These are phyloP conservation scores for Laetiporus sulphureus DNA, from an alignment of 1,284 basidiomycete genomes.

Conservation along the genomic window DNA sequence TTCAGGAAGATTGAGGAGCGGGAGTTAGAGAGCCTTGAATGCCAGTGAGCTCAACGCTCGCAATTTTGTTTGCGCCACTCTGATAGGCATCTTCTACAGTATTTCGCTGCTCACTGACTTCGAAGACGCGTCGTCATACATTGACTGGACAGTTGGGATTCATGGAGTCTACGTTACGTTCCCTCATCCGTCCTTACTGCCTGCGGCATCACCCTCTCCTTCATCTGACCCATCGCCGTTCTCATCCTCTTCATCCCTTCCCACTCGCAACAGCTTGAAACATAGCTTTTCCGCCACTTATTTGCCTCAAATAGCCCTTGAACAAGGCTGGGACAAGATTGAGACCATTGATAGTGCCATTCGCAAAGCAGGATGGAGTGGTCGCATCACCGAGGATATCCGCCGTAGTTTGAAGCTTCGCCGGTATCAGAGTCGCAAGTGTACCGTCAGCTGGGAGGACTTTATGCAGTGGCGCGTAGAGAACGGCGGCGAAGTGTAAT, in stretches of 20 bases:
- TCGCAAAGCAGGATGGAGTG: conserved; percentile 86
- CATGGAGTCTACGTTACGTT: conserved; percentile 93
- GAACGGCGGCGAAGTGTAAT: conserved; percentile 32
- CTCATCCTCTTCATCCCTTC: conserved; percentile 55
- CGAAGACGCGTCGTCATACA: conserved; percentile 77
- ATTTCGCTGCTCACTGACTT: conserved; percentile 92
- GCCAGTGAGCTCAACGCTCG: conserved; percentile 52
- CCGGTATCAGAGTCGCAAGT: conserved; percentile 82
- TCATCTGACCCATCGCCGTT: conserved; percentile 61
- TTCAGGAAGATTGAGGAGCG: conserved; percentile 67
- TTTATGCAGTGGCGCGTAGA: conserved; percentile 67
- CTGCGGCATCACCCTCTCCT: conserved; percentile 38
- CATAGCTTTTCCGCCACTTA: conserved; percentile 83
- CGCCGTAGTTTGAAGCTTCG: conserved; percentile 72
- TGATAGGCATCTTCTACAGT: conserved; percentile 33
- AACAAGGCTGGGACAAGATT: conserved; percentile 90
- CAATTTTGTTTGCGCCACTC: conserved; percentile 1
- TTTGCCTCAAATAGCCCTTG: conserved; percentile 88
- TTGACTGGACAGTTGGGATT: conserved; percentile 88
- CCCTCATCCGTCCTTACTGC: conserved; percentile 63
- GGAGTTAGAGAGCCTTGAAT: conserved; percentile 80
- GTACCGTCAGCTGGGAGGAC: conserved; percentile 68
- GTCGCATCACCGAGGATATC: conserved; percentile 77
- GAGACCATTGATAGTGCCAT: conserved; percentile 90
- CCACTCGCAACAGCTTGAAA: conserved; percentile 42